Base-by-base conservation (phyloP, 1,284 basidiomycete genomes). In the Moesziomyces sp. region DNA sequence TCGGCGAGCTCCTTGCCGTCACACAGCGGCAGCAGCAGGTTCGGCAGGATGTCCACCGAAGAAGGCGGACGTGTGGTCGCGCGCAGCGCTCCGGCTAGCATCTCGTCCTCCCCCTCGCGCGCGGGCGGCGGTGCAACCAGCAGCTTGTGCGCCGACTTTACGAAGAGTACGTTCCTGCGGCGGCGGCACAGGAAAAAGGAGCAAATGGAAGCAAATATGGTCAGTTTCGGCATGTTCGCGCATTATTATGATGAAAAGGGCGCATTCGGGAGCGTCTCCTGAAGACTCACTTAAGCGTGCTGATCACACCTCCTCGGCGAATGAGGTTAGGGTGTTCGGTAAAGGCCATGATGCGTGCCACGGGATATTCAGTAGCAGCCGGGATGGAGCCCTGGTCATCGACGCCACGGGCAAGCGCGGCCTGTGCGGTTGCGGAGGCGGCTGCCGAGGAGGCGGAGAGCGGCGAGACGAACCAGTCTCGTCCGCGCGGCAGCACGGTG, bases 21-120 rank as follows among this genome's bases (percentile, higher is more conserved):
- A 68, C 95, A 94, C 3, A 99, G 88, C 0, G 96, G 96, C 5
- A 96, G 88, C 1, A 99, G 87, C 11, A 99, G 87, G 48, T 77
- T 78, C 1, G 82, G 81, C 18, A 84, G 65, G n/a, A 82, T 56
- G 50, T 84, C 82, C n/a, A 83, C 62, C 5, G 80, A 75, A 3
- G 81, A 74, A 3, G 74, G 66, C n/a, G 72, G 76, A 18, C 76
- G 58, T 5, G 60, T 59, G 19, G 66, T 72, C 18, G 70, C 67
- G n/a, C 67, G 68, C 11, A 74, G 67, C 13, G 77, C 72, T 45
- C 76, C 76, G 3, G 71, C 71, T 24, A 77, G 52, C 63, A 77
- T 63, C 54, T 66, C 60, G 19, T 70, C 64, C 50, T 78, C 57
- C 10, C 58, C 76, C 13, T 74, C 68, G n/a, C 64, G 58, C 2